Evolutionary conservation across 1,139 yeast genomes (phyloP).

Genomic region (Suhomyces bribrorum): DNA sequence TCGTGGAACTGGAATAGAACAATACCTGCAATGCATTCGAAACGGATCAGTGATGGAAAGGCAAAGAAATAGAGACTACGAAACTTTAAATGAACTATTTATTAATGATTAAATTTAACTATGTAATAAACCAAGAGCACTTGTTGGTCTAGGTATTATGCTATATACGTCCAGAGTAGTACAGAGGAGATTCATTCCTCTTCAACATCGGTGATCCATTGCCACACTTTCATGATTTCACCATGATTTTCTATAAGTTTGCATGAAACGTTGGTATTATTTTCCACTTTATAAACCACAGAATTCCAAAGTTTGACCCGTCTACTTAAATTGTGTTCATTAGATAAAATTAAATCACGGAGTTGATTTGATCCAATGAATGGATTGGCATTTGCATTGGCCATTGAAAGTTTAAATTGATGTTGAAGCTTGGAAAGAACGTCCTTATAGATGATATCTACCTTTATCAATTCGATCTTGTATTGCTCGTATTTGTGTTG

Average conservation of each 20-base stretch:
- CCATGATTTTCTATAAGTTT: constrained; percentile 75
- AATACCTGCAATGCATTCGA: too few species aligned
- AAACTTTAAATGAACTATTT: too few species aligned
- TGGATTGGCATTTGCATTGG: constrained; percentile 34
- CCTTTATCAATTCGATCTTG: constrained; percentile 30
- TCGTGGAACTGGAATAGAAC: too few species aligned
- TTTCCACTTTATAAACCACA: constrained; percentile 63
- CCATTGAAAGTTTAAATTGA: constrained; percentile 37
- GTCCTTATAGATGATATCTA: constrained; percentile 41
- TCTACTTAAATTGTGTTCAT: constrained; percentile 45
- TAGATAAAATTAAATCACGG: constrained; percentile 64
- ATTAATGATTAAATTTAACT: not conserved
- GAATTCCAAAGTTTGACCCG: constrained; percentile 60
- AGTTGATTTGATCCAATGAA: constrained; percentile 75
- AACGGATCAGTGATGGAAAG: too few species aligned
- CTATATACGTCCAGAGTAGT: constrained; percentile 3
- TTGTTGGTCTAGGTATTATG: not conserved
- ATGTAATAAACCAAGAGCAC: not conserved
- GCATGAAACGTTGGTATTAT: constrained; percentile 61
- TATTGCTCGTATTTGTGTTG: constrained; percentile 38
- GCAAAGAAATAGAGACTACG: too few species aligned
- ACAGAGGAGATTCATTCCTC: constrained; percentile 1
- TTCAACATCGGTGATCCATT: constrained; percentile 63
- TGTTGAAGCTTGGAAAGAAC: constrained; percentile 49
- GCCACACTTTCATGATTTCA: constrained; percentile 87